These are phyloP conservation scores for Arachnopeziza araneosa DNA, from an alignment of 2,329 filamentous ascomycete genomes.

Conservation along the genomic window DNA sequence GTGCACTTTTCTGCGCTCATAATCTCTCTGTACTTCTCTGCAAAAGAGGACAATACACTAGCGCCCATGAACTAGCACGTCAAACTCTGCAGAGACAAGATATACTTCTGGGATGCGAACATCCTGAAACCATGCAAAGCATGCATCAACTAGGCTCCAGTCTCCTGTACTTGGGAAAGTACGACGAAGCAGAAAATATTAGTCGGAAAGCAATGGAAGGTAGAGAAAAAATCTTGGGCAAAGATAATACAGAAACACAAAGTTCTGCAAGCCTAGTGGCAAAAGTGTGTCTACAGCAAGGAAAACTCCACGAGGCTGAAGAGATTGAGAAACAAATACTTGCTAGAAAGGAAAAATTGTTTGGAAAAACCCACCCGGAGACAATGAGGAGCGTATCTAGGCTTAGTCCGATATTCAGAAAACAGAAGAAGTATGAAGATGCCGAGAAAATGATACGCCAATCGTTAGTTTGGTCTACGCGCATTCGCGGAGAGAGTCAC, in stretches of 20 bases:
- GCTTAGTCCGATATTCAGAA: no score
- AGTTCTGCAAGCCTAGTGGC: neutral
- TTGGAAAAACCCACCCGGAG: neutral
- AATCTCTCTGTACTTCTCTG: no score
- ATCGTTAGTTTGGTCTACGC: no score
- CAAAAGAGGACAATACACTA: no score
- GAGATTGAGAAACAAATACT: neutral
- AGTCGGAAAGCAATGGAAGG: neutral
- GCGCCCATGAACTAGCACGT: neutral
- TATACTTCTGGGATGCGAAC: neutral
- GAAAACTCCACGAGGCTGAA: neutral
- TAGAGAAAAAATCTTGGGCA: neutral
- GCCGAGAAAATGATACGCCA: no score
- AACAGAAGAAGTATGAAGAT: no score
- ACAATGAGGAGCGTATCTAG: neutral
- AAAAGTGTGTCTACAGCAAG: neutral
- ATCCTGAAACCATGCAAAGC: neutral
- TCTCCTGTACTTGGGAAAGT: neutral
- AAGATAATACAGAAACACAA: neutral
- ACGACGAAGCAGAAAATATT: neutral
- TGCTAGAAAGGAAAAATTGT: neutral
- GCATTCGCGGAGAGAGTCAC: no score
- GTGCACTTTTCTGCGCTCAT: no score
- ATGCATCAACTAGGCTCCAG: neutral
- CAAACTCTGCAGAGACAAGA: no score